Percentiles rank a stretch among this genome's conserved stretches.
phyloP scores from a whole-genome alignment of 371 early-diverging fungal genomes.

The Mucor indicus region DNA sequence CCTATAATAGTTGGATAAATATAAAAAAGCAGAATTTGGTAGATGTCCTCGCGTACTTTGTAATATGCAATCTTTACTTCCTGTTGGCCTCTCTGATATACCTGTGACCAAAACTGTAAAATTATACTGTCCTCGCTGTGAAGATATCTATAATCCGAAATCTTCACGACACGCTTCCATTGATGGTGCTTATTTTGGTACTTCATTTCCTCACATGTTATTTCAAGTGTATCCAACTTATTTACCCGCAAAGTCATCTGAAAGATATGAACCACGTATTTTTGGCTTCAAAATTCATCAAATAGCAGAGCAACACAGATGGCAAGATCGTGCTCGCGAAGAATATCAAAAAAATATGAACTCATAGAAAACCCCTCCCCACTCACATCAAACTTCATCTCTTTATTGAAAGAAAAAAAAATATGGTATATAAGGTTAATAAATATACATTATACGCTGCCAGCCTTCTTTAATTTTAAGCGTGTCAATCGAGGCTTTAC shows the following conservation, averaged over 20 bases:
- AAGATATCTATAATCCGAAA: constrained; percentile 90
- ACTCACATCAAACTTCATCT: no score
- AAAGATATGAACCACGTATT: constrained; percentile 86
- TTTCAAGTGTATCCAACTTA: constrained; percentile 85
- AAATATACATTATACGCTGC: no score
- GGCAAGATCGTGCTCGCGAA: constrained; percentile 78
- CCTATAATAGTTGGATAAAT: constrained; percentile 70
- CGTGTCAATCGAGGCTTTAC: no score
- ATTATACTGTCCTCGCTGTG: constrained; percentile 87
- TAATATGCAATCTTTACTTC: constrained; percentile 72
- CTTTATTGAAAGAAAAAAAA: background rate
- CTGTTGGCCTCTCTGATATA: constrained; percentile 86
- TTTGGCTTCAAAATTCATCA: constrained; percentile 93
- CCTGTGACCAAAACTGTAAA: constrained; percentile 78
- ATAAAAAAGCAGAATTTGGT: constrained; percentile 87
- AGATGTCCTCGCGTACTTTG: constrained; percentile 93
- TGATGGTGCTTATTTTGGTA: constrained; percentile 97
- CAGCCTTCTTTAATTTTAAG: no score
- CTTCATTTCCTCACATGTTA: constrained; percentile 93
- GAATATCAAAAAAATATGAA: constrained; percentile 38
- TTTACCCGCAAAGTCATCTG: constrained; percentile 57
- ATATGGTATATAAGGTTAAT: no score
- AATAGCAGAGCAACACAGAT: constrained; percentile 75
- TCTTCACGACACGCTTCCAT: constrained; percentile 70
- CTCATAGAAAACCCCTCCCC: no score